Evolutionary conservation across 495 filamentous ascomycete genomes (phyloP).

Genomic region (Stereocaulon alpinum): DNA sequence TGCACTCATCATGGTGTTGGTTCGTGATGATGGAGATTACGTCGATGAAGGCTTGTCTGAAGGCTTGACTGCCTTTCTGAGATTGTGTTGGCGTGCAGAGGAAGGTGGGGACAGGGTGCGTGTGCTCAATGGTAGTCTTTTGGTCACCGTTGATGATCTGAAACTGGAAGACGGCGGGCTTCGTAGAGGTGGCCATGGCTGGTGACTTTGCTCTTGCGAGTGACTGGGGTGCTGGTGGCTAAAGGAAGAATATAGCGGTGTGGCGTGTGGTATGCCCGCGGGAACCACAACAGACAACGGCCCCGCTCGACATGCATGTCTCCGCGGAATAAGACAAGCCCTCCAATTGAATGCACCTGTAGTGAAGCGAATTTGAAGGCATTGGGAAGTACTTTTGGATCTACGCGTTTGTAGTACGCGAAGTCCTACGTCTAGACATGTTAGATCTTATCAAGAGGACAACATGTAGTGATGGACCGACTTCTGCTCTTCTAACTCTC

Average conservation of each 20-base stretch:
- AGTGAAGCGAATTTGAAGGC: no score
- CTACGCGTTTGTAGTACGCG: no score
- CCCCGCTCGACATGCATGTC: no score
- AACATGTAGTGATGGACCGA: no score
- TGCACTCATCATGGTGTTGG: slow-evolving; percentile 14
- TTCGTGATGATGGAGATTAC: slow-evolving; percentile 12
- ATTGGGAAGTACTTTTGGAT: no score
- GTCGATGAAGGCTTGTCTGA: slow-evolving; percentile 12
- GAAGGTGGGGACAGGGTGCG: slow-evolving; percentile 15
- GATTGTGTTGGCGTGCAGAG: slow-evolving; percentile 6
- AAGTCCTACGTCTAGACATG: no score
- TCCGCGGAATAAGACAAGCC: no score
- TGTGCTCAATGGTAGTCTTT: background rate
- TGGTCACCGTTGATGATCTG: slow-evolving; percentile 1
- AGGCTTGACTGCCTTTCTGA: background rate
- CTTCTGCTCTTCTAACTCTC: no score
- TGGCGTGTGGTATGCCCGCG: background rate
- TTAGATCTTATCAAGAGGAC: no score
- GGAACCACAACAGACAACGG: no score
- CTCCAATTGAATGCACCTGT: no score
- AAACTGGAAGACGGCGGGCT: slow-evolving; percentile 8
- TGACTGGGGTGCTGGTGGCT: background rate
- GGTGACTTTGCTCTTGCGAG: background rate
- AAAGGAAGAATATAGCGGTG: background rate
- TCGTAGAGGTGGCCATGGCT: slow-evolving; percentile 5